These are phyloP conservation scores for Lepidopterella palustris DNA, from an alignment of 495 filamentous ascomycete genomes.

Conservation along the genomic window DNA sequence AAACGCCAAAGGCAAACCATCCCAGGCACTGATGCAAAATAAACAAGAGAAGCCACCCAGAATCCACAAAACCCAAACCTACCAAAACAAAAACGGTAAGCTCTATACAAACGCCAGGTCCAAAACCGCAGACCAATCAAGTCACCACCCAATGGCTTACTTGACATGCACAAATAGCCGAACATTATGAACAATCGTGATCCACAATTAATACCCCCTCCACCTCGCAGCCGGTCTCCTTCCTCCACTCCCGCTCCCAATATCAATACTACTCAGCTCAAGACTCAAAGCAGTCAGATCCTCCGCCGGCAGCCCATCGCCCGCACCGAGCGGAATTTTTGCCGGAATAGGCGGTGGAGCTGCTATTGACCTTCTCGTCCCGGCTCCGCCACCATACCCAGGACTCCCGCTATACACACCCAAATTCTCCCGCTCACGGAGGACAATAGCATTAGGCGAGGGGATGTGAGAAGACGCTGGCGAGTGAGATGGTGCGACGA, in stretches of 20 bases:
- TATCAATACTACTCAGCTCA: slow-evolving; percentile 77
- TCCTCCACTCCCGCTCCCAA: slow-evolving; percentile 45
- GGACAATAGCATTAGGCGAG: slow-evolving; percentile 10
- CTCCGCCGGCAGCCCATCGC: slow-evolving; percentile 32
- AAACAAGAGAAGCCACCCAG: too few relatives aligned
- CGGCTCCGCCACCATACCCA: slow-evolving; percentile 8
- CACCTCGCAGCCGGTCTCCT: background rate
- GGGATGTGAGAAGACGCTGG: slow-evolving; percentile 10
- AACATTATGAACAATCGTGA: too few relatives aligned
- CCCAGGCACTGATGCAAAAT: too few relatives aligned
- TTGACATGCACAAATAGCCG: too few relatives aligned
- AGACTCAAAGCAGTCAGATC: slow-evolving; percentile 63
- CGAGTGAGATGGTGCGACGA: slow-evolving; percentile 1
- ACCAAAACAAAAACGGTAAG: too few relatives aligned
- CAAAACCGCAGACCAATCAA: too few relatives aligned
- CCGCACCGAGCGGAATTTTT: slow-evolving; percentile 58
- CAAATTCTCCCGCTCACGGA: slow-evolving; percentile 21
- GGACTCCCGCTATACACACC: slow-evolving; percentile 15
- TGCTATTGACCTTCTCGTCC: slow-evolving; percentile 26
- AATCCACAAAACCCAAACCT: too few relatives aligned
- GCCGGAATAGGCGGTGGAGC: slow-evolving; percentile 62
- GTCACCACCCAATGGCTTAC: background rate
- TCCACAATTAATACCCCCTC: background rate
- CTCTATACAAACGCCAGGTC: too few relatives aligned
- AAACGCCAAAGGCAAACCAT: too few relatives aligned